Base-by-base conservation (phyloP, 139 green algal species). In the Chlamydomonas incerta region DNA sequence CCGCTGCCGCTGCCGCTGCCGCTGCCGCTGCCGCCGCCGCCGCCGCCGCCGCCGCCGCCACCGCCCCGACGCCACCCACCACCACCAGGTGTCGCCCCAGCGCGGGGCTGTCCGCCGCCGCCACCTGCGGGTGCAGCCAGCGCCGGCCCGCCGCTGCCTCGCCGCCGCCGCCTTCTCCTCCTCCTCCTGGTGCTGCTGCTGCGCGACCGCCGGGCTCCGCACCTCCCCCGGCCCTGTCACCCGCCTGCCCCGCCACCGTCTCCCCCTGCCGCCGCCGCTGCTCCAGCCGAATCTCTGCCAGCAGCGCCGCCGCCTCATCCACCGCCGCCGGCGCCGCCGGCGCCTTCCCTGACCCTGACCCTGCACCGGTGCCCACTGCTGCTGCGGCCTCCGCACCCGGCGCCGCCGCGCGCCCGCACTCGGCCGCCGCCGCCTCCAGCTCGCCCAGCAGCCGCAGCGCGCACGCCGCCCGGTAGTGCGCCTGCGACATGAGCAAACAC, bases 391-490 rank as follows among this genome's bases (percentile, higher is more conserved):
- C 46, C 58, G 35, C 57, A 26, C 31, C 31, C 55, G 71, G 2
- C 23, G 69, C 58, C n/a, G 50, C n/a, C 41, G 41, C 41, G 5
- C 41, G 41, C 23, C 35, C 23, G 52, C 66, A 80, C 29, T 88
- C 83, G 35, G 2, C 66, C 29, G 69, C 5, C 11, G 86, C 86
- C 5, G 31, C 80, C 33, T 33, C 10, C 52, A 80, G 23, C 63
- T 87, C 46, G 1, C 86, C 80, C 33, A 80, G 35, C 31, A 46
- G 50, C 62, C 34, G 52, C 33, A 35, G 86, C 0, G 72, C 86
- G 26, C 62, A 69, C n/a, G 86, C 86, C 2, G 69, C 13, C 0
- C 86, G 86, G 72, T 90, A 90, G 47, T 80, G 35, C 11, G 80
- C 86, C 86, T 89, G 71, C 31, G n/a, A n/a, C n/a, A n/a, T n/a